A percentile compares a stretch with the other conserved stretches of the same genome.
Evolutionary conservation across 2,329 filamentous ascomycete genomes (phyloP).

Genomic region (Huntiella bhutanensis): DNA sequence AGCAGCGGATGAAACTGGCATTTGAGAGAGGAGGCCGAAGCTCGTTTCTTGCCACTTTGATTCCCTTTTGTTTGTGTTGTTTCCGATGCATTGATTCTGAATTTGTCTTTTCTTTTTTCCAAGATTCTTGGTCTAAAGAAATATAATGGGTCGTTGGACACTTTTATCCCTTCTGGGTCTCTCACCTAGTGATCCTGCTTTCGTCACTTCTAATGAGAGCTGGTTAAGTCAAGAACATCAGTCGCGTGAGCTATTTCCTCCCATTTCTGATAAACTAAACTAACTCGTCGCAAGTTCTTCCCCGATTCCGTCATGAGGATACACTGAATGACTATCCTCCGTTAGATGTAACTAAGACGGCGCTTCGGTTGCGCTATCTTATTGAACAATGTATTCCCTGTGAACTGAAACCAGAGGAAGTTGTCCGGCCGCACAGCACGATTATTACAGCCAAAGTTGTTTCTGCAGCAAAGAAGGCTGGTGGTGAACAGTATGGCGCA

Average conservation of each 20-base stretch:
- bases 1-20: no score
- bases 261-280: not conserved
- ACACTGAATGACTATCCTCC: conserved; percentile 39
- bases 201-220: not conserved
- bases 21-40: no score
- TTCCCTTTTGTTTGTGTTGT: no score
- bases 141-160: conserved; percentile 6
- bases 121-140: no score
- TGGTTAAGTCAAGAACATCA: conserved; percentile 5
- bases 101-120: no score
- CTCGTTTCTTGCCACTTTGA: no score
- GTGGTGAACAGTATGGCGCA: conserved; percentile 41
- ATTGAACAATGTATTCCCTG: conserved; percentile 80
- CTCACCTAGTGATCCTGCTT: not conserved
- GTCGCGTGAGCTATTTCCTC: not conserved
- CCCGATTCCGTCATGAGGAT: conserved; percentile 33
- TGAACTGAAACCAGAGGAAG: conserved; percentile 57
- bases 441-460: conserved; percentile 70
- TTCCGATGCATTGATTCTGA: no score
- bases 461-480: conserved; percentile 63
- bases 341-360: conserved; percentile 70
- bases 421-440: conserved; percentile 66
- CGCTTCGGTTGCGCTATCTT: conserved; percentile 74
- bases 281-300: conserved; percentile 35
- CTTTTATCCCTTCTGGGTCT: conserved; percentile 10